phyloP scores from a whole-genome alignment of 345 rosid species.

The Boechera divaricarpa region DNA sequence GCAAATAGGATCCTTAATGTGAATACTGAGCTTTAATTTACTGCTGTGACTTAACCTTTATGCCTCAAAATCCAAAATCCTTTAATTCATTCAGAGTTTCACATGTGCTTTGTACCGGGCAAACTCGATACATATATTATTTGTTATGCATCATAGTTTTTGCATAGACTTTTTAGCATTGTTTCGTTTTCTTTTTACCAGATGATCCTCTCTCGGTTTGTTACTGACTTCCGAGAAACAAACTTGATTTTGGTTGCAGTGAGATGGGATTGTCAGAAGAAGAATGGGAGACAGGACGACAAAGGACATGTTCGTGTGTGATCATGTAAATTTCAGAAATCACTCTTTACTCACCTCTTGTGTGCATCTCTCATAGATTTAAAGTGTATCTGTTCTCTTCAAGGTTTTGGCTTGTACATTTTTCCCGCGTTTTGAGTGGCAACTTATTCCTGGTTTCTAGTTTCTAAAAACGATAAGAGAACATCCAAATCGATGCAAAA shows the following conservation, averaged over 20 bases:
- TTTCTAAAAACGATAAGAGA: neutral
- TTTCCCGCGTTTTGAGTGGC: slow-evolving; percentile 13
- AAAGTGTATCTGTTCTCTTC: slow-evolving; percentile 28
- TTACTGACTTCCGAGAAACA: neutral
- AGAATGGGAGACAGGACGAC: slow-evolving; percentile 35
- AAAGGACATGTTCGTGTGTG: slow-evolving; percentile 44
- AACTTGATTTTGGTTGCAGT: slow-evolving; percentile 37
- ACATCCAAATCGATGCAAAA: neutral
- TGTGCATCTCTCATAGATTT: slow-evolving; percentile 29
- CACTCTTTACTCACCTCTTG: slow-evolving; percentile 27
- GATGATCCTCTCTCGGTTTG: neutral
- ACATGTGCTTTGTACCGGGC: neutral
- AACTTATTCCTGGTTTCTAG: slow-evolving; percentile 8
- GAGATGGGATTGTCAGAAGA: slow-evolving; percentile 46
- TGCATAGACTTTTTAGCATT: neutral
- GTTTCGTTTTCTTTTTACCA: neutral
- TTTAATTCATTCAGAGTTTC: neutral
- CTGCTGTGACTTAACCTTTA: neutral
- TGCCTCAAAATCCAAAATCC: neutral
- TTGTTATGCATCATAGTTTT: neutral
- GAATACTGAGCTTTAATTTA: neutral
- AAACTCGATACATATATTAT: neutral
- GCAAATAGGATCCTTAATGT: neutral
- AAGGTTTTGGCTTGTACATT: slow-evolving; percentile 44
- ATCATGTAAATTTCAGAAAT: slow-evolving; percentile 40